phyloP scores from a whole-genome alignment of 2,329 filamentous ascomycete genomes.

The Penicillium sp. region DNA sequence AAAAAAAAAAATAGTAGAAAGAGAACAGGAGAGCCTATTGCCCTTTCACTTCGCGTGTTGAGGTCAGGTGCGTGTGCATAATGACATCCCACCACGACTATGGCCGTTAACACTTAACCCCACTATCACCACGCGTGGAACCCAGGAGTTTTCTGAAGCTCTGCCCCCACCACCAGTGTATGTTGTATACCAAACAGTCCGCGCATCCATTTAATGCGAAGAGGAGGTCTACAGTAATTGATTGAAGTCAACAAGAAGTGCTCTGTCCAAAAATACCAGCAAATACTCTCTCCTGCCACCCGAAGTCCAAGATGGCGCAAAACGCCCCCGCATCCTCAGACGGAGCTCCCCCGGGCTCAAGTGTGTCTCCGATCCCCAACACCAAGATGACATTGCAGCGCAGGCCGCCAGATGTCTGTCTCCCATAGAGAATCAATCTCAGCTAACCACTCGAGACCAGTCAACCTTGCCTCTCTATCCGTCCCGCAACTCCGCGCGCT shows the following conservation, averaged over 20 bases:
- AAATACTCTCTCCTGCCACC: not conserved
- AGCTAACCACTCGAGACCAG: conserved; percentile 23
- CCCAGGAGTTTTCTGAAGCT: conserved; percentile 11
- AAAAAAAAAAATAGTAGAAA: not conserved
- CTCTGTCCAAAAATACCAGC: not conserved
- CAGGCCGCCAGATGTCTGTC: not conserved
- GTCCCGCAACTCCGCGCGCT: conserved; percentile 83
- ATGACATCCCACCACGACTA: not conserved
- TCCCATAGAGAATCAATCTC: not conserved
- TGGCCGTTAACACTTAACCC: not conserved
- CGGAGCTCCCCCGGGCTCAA: conserved; percentile 31
- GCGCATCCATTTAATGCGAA: conserved; percentile 1
- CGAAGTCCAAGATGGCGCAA: conserved; percentile 25
- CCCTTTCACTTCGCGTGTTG: not conserved
- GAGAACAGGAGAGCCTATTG: not conserved
- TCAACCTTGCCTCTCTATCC: conserved; percentile 75
- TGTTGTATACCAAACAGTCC: conserved; percentile 2
- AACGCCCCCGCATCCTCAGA: conserved; percentile 30
- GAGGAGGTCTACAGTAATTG: not conserved
- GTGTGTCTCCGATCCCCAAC: conserved; percentile 18
- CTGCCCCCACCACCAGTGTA: not conserved
- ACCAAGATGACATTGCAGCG: not conserved
- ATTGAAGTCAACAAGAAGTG: not conserved
- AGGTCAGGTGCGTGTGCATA: conserved; percentile 1
- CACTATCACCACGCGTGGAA: conserved; percentile 6